phyloP scores from a whole-genome alignment of 495 filamentous ascomycete species.

The Daldinia loculata region DNA sequence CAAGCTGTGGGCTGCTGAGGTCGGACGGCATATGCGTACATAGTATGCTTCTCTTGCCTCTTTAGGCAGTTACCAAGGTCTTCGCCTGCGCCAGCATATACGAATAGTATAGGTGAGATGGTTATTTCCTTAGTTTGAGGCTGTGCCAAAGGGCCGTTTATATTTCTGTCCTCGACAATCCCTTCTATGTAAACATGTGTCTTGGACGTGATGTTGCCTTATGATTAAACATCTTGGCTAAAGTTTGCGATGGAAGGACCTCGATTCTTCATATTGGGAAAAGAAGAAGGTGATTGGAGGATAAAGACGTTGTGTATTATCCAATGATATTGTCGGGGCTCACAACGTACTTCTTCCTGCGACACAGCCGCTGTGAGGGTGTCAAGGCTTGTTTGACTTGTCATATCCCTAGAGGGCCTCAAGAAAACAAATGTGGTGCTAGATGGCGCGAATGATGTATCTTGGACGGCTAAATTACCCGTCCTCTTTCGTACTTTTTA shows the following conservation, averaged over 20 bases:
- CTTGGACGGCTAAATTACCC: conserved; percentile 34
- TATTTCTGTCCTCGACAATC: conserved; percentile 26
- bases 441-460: not conserved
- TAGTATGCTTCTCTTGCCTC: conserved; percentile 35
- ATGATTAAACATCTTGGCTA: conserved; percentile 20
- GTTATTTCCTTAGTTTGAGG: conserved; percentile 28
- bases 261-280: not conserved
- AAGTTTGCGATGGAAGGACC: conserved; percentile 11
- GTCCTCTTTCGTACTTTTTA: conserved; percentile 9
- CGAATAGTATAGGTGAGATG: conserved; percentile 20
- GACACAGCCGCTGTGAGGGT: conserved; percentile 12
- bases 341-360: conserved; percentile 1
- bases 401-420: conserved; percentile 17
- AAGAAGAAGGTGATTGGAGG: not conserved
- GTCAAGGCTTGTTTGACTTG: conserved; percentile 14
- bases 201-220: conserved; percentile 13
- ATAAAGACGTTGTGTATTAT: not conserved
- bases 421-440: conserved; percentile 1
- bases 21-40: conserved; percentile 6
- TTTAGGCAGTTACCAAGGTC: conserved; percentile 41
- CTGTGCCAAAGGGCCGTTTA: conserved; percentile 30
- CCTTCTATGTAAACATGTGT: conserved; percentile 7
- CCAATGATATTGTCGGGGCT: conserved; percentile 11
- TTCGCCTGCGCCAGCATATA: conserved; percentile 28
- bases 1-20: conserved; percentile 27